Evolutionary conservation across 2,329 filamentous ascomycete genomes (phyloP).

Genomic region (Onygena corvina): DNA sequence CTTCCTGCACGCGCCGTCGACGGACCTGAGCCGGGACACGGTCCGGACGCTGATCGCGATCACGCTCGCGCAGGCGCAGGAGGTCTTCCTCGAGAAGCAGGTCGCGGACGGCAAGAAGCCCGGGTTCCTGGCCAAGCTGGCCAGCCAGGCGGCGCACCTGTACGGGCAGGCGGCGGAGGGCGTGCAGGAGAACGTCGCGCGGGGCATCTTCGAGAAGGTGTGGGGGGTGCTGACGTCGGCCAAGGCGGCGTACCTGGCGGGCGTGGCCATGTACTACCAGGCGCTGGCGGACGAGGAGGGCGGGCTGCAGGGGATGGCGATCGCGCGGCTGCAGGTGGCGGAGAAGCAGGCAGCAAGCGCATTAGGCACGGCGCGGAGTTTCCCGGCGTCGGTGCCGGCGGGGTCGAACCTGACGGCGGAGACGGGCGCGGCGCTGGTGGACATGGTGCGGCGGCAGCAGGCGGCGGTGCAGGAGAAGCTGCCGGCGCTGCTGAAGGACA

Average conservation of each 20-base stretch:
- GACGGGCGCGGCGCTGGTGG: conserved; percentile 58
- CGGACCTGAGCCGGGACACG: conserved; percentile 88
- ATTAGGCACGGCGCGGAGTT: conserved; percentile 59
- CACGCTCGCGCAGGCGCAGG: conserved; percentile 90
- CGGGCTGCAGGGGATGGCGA: conserved; percentile 72
- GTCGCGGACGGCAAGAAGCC: conserved; percentile 85
- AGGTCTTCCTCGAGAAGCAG: conserved; percentile 96
- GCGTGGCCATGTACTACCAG: conserved; percentile 86
- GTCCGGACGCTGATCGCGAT: conserved; percentile 88
- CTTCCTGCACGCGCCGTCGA: conserved; percentile 90
- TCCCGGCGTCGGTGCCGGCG: conserved; percentile 65
- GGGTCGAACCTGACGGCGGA: conserved; percentile 77
- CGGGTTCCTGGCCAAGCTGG: conserved; percentile 79
- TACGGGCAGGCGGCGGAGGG: conserved; percentile 83
- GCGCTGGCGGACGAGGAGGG: conserved; percentile 81
- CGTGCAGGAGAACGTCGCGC: conserved; percentile 81
- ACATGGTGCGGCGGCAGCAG: conserved; percentile 72
- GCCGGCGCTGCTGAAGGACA: conserved; percentile 68
- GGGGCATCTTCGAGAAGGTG: conserved; percentile 84
- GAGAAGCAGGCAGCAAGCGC: conserved; percentile 70
- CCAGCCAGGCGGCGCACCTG: conserved; percentile 77
- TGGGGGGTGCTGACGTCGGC: conserved; percentile 63
- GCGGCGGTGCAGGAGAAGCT: conserved; percentile 71
- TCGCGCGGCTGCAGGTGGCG: conserved; percentile 69
- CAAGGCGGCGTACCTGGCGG: conserved; percentile 72